Base-by-base conservation (phyloP, 2,329 filamentous ascomycete genomes). In the Arachnomyces sp. region DNA sequence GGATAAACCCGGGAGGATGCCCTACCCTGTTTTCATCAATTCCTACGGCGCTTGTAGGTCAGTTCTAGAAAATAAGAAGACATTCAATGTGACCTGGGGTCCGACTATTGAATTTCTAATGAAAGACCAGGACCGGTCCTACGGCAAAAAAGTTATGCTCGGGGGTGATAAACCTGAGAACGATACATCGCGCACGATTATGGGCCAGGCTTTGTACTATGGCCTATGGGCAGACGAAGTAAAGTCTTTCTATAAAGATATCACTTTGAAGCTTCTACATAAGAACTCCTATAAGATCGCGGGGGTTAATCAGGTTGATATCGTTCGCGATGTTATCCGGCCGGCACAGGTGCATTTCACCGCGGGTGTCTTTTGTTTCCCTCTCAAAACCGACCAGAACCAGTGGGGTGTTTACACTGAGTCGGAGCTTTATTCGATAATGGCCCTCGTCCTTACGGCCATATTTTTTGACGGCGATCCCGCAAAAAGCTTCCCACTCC, bases 281-380 rank as follows among this genome's bases (percentile, higher is more conserved):
- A n/a, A n/a, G 39, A 62, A 71, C 34, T 66, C 65, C 11, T 72
- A 71, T 54, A 62, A 65, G 40, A 53, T 75, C 21, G 67, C 60
- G 3, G 65, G 63, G 4, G 53, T 60, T 28, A 62, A 63, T n/a
- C n/a, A n/a, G n/a, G n/a, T n/a, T n/a, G n/a, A n/a, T 48, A 64
- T 73, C 34, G 61, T 71, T 40, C 64, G 66, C 9, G 69, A 72
- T 44, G 50, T 78, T 29, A 69, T 71, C 46, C 75, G 76, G 43
- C 59, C 73, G 7, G 62, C 61, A 2, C 73, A 75, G 48, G 67
- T 74, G 3, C 71, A 75, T 52, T 77, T 78, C 53, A 69, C 66
- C 41, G 63, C 73, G 1, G 68, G 70, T 40, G 55, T 78, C 16
- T 78, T 77, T 57, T 69, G 67, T 47, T 56, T 78, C 5, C 74